Base-by-base conservation (phyloP, 768 basidiomycete species). In the Boletus patriciae region DNA sequence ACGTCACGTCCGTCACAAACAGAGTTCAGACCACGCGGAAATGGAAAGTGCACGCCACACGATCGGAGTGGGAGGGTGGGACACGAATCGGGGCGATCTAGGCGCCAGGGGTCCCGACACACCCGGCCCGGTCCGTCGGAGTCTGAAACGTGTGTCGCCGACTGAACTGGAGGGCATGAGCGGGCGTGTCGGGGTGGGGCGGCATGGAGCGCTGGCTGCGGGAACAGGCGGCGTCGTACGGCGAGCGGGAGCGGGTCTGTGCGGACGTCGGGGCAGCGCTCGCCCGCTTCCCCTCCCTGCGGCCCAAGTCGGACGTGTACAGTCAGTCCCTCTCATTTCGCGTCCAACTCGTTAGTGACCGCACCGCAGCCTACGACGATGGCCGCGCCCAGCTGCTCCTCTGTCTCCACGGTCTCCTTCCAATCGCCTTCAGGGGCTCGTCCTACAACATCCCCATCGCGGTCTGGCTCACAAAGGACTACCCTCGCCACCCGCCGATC, bases 371-470 rank as follows among this genome's bases (percentile, higher is more conserved):
- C 0, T 94, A 91, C 75, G 94, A 99, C 72, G 93, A 97, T 62
- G 97, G 97, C 46, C 85, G 96, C 37, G 88, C 92, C 0, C 93
- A 95, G 66, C 80, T 98, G 18, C 82, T 99, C 27, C 85, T 98
- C 54, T 94, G 92, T 61, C 64, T 96, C 4, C 91, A 97, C 67
- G 97, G 97, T 11, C 83, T 98, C 6, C 78, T 99, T 1, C 94
- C 94, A 5, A 97, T 99, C 63, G 73, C 81, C 0, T 96, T 85
- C 76, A 81, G 88, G 47, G 74, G 78, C 2, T 75, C 84, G 1
- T 79, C 87, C 2, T 99, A 99, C 78, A 93, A 99, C 72, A 98
- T 98, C 64, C 97, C 97, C 4, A 73, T 99, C 64, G 85, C 90
- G 13, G 63, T 96, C 58, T 98, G 95, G 94, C 63, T 98, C 41